Conservation (phyloP, 2,329 filamentous ascomycete genomes). For the Verticillium klebahnii region DNA sequence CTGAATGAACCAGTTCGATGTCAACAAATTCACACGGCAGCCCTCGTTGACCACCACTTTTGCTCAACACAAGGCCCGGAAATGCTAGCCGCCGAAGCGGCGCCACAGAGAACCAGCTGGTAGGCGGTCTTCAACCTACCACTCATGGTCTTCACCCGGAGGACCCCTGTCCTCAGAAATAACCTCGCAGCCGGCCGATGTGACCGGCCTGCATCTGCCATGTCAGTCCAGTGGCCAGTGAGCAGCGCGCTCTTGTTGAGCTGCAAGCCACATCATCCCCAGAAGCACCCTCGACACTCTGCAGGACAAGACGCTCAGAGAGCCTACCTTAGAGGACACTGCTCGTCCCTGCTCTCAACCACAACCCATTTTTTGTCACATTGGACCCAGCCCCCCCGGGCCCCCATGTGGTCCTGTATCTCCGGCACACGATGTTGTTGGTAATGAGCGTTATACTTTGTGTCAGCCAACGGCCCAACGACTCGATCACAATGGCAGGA, state of each 20-base stretch:
- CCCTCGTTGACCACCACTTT: not conserved
- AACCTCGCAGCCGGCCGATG: not conserved
- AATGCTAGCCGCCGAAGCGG: not conserved
- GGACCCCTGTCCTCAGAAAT: not conserved
- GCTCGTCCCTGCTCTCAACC: not conserved
- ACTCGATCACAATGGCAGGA: not conserved
- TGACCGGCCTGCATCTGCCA: not conserved
- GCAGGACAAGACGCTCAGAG: not conserved
- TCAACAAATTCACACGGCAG: not conserved
- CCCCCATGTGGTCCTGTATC: not conserved
- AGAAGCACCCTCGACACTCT: not conserved
- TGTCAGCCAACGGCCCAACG: not conserved
- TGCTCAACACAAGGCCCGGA: not conserved
- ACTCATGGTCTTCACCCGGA: not conserved
- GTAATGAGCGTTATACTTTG: not conserved
- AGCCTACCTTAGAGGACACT: not conserved
- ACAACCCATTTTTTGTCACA: not conserved
- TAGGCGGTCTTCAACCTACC: not conserved
- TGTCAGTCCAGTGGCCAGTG: not conserved
- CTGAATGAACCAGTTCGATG: no score
- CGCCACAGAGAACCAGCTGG: not conserved
- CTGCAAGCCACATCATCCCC: not conserved
- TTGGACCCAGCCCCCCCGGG: not conserved
- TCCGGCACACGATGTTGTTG: not conserved
- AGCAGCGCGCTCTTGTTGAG: not conserved